A percentile compares a stretch with the other conserved stretches of the same genome.
phyloP scores from a whole-genome alignment of 768 basidiomycete genomes.

The Rhizopogon sp. region DNA sequence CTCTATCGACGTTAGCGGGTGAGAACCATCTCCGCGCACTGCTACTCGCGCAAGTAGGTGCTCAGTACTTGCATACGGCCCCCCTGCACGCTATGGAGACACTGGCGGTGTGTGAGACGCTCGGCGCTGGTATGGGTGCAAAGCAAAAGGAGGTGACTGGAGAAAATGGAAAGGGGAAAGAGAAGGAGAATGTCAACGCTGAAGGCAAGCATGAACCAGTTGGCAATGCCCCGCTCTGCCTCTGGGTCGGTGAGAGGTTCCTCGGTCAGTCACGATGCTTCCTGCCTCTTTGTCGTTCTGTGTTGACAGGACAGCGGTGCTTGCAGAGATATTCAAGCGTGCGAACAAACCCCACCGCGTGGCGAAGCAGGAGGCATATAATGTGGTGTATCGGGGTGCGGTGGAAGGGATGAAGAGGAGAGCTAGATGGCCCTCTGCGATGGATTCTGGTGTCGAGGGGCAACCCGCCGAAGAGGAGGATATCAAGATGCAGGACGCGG shows the following conservation, averaged over 20 bases:
- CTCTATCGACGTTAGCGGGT: conserved; percentile 48
- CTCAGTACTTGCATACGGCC: conserved; percentile 69
- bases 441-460: neutral
- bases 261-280: conserved; percentile 40
- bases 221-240: conserved; percentile 60
- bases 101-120: conserved; percentile 61
- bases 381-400: conserved; percentile 26
- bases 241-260: conserved; percentile 72
- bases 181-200: neutral
- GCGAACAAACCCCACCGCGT: conserved; percentile 45
- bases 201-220: conserved; percentile 25
- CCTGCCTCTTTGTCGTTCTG: neutral
- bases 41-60: conserved; percentile 59
- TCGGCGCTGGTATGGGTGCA: conserved; percentile 65
- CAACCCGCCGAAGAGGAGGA: neutral
- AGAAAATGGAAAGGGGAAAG: conserved; percentile 6
- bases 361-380: conserved; percentile 41
- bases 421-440: neutral
- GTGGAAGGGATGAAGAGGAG: conserved; percentile 11
- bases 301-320: neutral
- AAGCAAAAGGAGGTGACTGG: conserved; percentile 14
- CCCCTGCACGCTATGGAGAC: conserved; percentile 64
- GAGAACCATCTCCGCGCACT: conserved; percentile 75
- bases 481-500: neutral
- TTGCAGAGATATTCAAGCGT: conserved; percentile 54